Conservation (phyloP, 2,329 filamentous ascomycete genomes). For the Pseudogymnoascus sp. region DNA sequence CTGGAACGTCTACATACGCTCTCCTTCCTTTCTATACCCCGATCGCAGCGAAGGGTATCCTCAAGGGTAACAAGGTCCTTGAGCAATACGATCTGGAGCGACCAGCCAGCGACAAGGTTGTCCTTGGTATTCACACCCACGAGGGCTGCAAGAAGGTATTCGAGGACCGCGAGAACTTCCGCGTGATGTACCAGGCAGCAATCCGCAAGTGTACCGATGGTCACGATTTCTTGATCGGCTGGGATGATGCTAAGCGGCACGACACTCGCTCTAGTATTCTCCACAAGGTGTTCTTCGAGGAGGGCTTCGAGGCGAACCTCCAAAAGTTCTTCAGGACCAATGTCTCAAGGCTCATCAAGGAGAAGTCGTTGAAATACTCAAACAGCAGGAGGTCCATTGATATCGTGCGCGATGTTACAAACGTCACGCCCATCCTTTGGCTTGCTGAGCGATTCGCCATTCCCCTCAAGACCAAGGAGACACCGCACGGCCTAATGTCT, state of each 20-base stretch:
- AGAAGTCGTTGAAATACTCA: conserved; percentile 38
- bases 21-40: conserved; percentile 44
- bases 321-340: conserved; percentile 36
- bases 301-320: conserved; percentile 35
- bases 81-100: conserved; percentile 38
- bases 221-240: conserved; percentile 40
- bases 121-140: conserved; percentile 41
- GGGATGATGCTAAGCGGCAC: conserved; percentile 35
- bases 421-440: conserved; percentile 51
- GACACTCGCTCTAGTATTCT: conserved; percentile 34
- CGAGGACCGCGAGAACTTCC: conserved; percentile 40
- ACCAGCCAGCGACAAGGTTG: conserved; percentile 32
- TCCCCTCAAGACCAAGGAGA: conserved; percentile 51
- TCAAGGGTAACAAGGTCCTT: conserved; percentile 37
- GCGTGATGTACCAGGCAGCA: conserved; percentile 37
- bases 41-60: conserved; percentile 36
- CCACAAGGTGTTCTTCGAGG: conserved; percentile 38
- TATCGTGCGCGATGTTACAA: conserved; percentile 58
- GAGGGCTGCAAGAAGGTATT: conserved; percentile 42
- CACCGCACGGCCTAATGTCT: conserved; percentile 47
- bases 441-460: conserved; percentile 47
- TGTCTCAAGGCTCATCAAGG: conserved; percentile 36
- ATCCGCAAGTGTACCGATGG: conserved; percentile 35
- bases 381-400: conserved; percentile 35
- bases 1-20: conserved; percentile 40